phyloP scores from a whole-genome alignment of 768 basidiomycete species.

The Lactifluus volemus region DNA sequence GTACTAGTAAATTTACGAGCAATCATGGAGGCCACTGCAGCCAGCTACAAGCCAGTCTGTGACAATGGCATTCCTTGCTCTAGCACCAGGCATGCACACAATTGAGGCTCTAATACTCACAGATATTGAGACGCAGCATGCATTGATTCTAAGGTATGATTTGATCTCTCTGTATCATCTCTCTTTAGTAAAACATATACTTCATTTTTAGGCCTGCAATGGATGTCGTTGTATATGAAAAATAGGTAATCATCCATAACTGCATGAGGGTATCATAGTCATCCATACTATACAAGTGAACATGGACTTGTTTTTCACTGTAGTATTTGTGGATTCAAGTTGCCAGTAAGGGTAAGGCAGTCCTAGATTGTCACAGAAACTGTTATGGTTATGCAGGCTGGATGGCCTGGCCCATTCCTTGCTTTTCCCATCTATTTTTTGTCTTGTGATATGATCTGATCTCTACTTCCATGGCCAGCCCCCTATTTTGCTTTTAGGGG shows the following conservation, averaged over 20 bases:
- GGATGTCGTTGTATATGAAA: constrained; percentile 30
- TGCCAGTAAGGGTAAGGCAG: too few species aligned
- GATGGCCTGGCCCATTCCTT: too few species aligned
- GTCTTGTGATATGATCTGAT: too few species aligned
- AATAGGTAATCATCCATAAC: not conserved
- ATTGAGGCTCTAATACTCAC: constrained; percentile 64
- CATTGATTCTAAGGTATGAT: constrained; percentile 62
- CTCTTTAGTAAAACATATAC: constrained; percentile 6
- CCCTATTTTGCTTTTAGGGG: too few species aligned
- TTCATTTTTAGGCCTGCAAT: constrained; percentile 50
- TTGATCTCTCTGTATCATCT: not conserved
- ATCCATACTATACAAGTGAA: too few species aligned
- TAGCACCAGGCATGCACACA: constrained; percentile 71
- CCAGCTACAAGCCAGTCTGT: constrained; percentile 81
- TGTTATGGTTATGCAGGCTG: too few species aligned
- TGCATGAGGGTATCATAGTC: constrained; percentile 28
- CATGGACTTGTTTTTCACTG: too few species aligned
- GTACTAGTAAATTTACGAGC: not conserved
- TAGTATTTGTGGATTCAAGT: too few species aligned
- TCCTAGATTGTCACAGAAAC: too few species aligned
- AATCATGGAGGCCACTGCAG: constrained; percentile 51
- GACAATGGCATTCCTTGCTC: constrained; percentile 75
- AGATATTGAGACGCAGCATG: constrained; percentile 64
- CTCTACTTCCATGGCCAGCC: too few species aligned
- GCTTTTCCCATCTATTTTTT: too few species aligned